Percentiles rank a stretch among this genome's conserved stretches.
Evolutionary conservation across 129 eudicot genomes (phyloP).

Genomic region (Pittosporum tobira): DNA sequence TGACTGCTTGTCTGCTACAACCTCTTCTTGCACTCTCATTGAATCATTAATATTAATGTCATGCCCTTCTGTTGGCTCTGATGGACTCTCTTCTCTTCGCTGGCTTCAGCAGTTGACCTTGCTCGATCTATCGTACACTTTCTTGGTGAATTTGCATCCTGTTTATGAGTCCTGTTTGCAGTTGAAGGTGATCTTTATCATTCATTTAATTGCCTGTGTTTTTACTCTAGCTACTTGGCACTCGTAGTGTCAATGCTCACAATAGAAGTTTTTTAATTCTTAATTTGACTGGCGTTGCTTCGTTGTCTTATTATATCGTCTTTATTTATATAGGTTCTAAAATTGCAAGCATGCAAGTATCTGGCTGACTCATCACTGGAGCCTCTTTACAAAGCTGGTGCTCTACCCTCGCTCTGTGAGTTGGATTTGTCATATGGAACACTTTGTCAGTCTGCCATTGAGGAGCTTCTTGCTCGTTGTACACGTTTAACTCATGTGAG

Average conservation of each 20-base stretch:
- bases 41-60: slow-evolving; percentile 89
- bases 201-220: not conserved
- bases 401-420: slow-evolving; percentile 77
- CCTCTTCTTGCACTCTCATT: slow-evolving; percentile 74
- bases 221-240: not conserved
- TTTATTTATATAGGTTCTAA: slow-evolving; percentile 45
- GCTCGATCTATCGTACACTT: slow-evolving; percentile 92
- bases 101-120: slow-evolving; percentile 66
- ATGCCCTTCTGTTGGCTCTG: slow-evolving; percentile 80
- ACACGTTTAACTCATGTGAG: slow-evolving; percentile 85
- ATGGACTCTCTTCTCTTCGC: slow-evolving; percentile 66
- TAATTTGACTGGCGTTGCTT: not conserved
- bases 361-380: slow-evolving; percentile 69
- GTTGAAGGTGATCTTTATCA: slow-evolving; percentile 46
- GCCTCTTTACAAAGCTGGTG: slow-evolving; percentile 70
- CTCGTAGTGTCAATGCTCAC: not conserved
- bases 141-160: slow-evolving; percentile 77
- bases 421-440: slow-evolving; percentile 89
- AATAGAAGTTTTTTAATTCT: too few relatives aligned
- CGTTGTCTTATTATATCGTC: not conserved
- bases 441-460: slow-evolving; percentile 79
- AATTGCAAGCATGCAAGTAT: slow-evolving; percentile 98
- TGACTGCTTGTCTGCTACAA: slow-evolving; percentile 86
- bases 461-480: slow-evolving; percentile 80
- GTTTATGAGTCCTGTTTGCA: slow-evolving; percentile 68